Conservation (phyloP, 768 basidiomycete species). For the Serendipita vermifera region DNA sequence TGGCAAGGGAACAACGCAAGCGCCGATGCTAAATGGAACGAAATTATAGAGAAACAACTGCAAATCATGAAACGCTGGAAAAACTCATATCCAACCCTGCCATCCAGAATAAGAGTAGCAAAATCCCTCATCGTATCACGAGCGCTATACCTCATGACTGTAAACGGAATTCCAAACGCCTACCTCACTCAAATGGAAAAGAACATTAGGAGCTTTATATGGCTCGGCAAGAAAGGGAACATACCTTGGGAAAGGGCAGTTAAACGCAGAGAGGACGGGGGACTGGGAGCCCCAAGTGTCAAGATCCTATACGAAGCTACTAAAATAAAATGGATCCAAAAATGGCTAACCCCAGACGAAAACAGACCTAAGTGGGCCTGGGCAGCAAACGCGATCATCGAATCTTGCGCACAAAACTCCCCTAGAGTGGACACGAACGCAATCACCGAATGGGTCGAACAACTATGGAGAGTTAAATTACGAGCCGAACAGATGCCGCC, state of each 20-base stretch:
- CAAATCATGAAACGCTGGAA: not conserved
- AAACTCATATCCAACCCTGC: not conserved
- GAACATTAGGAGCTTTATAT: not conserved
- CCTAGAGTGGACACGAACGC: not conserved
- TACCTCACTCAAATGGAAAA: not conserved
- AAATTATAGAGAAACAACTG: not conserved
- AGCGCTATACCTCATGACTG: not conserved
- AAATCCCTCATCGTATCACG: not conserved
- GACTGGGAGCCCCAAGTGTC: not conserved
- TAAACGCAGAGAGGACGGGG: not conserved
- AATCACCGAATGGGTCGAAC: not conserved
- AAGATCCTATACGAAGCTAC: not conserved
- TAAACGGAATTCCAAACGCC: not conserved
- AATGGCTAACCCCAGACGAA: not conserved
- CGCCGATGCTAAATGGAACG: not conserved
- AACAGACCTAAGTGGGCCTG: not conserved
- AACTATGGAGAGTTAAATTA: not conserved
- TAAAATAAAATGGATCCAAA: not conserved
- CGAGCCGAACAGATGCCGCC: not conserved
- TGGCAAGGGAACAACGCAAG: conserved; percentile 15
- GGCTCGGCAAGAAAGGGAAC: not conserved
- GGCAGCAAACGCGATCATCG: not conserved
- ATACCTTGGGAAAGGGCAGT: not conserved
- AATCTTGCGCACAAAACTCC: not conserved
- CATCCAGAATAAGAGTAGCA: not conserved